These are phyloP conservation scores for Royoungia palumana DNA, from an alignment of 768 basidiomycete genomes.

Conservation along the genomic window DNA sequence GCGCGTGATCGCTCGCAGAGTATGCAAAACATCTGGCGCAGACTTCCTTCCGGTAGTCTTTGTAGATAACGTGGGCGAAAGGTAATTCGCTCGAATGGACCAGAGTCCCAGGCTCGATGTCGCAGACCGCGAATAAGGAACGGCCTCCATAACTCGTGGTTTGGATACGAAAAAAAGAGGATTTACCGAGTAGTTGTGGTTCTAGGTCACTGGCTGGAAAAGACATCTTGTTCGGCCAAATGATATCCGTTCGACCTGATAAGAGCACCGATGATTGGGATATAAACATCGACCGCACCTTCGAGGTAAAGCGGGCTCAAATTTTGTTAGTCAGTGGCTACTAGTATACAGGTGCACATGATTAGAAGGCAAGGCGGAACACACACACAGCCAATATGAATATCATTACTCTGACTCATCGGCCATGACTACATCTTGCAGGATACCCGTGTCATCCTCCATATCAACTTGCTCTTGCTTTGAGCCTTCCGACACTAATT, in stretches of 20 bases:
- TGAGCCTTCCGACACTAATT: background rate
- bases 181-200: background rate
- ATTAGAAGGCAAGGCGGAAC: background rate
- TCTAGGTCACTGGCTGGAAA: background rate
- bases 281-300: no score
- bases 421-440: slow-evolving; percentile 8
- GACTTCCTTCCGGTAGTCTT: slow-evolving; percentile 63
- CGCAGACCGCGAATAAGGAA: slow-evolving; percentile 45
- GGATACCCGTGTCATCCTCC: background rate
- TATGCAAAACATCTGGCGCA: slow-evolving; percentile 66
- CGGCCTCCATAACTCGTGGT: slow-evolving; percentile 49
- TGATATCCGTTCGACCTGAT: background rate
- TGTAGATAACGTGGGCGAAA: slow-evolving; percentile 56
- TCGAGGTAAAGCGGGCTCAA: no score
- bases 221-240: slow-evolving; percentile 1
- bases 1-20: slow-evolving; percentile 32
- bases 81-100: slow-evolving; percentile 47
- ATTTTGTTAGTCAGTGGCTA: no score
- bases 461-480: background rate
- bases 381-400: background rate
- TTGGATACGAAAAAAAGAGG: slow-evolving; percentile 20
- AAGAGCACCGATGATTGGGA: no score
- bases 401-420: slow-evolving; percentile 1
- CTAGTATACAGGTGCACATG: no score
- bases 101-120: slow-evolving; percentile 42